Base-by-base conservation (phyloP, 345 rosid genomes). In the Gossypium ekmanianum region DNA sequence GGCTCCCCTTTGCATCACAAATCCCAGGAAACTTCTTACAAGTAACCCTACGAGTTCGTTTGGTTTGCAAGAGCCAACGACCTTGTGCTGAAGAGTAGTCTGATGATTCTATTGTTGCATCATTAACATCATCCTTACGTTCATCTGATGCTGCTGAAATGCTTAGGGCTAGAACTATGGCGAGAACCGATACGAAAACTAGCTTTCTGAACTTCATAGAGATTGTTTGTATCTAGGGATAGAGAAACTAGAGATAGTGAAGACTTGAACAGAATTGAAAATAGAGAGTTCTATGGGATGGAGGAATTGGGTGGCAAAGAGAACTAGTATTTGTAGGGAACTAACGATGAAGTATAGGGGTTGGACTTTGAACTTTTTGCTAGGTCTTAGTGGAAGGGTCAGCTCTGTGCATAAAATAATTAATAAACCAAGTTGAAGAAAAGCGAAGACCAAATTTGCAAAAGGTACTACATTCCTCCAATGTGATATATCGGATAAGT, bases 1-100 rank as follows among this genome's bases (percentile, higher is more conserved):
- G 75, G 9, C 66, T 72, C 9, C 65, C 75, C 54, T 11, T 57
- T 1, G 75, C 52, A 7, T 22, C 39, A 13, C 75, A 72, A 18
- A 55, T 54, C 75, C 11, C 45, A 0, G 75, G 65, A 14, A 39
- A 58, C 75, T 58, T 72, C 20, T 72, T 43, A 17, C 75, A 72
- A 12, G 51, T 72, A 12, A 72, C 1, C 17, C 65, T 57, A 2
- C 39, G 65, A 18, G 13, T 56, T 72, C 52, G 63, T 56, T 57
- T 72, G 29, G 3, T 52, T 17, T 29, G 74, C 26, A 29, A 10
- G n/a, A 70, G 13, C 0, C 43, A 12, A 9, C 50, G 51, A 16
- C n/a, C 22, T 44, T 26, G 8, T 9, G 26, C 61, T 12, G 24
- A 29, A 58, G 34, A 3, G 67, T 62, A 34, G 12, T 52, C 39